Conservation (phyloP, 805 yeast species). For the Ogataea pilisensis region DNA sequence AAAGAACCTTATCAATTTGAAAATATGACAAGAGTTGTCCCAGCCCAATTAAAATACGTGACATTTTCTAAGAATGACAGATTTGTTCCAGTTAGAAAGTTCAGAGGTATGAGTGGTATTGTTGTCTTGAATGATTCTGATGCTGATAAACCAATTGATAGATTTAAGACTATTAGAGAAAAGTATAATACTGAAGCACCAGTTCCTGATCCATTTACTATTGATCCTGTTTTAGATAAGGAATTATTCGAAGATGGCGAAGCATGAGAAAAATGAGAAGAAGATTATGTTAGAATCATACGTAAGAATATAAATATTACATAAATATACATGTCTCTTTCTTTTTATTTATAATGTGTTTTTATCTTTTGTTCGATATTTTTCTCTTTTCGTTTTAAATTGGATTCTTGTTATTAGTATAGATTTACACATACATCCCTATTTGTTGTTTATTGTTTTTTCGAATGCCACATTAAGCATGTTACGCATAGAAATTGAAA, state of each 20-base stretch:
- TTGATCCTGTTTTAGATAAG: constrained; percentile 40
- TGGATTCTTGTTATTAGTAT: no score
- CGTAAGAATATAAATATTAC: no score
- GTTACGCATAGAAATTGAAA: no score
- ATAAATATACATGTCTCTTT: no score
- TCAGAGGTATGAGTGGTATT: constrained; percentile 64
- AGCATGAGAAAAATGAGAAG: constrained; percentile 2
- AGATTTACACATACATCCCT: no score
- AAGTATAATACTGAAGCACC: constrained; percentile 71
- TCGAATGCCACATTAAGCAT: no score
- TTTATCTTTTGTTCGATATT: no score
- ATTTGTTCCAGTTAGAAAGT: constrained; percentile 78
- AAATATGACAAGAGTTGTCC: constrained; percentile 85
- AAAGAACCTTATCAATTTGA: constrained; percentile 65
- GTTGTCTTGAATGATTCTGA: constrained; percentile 63
- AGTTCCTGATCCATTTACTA: constrained; percentile 63
- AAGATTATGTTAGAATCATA: neutral
- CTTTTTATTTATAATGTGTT: no score
- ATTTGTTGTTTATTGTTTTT: no score
- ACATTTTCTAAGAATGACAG: constrained; percentile 72
- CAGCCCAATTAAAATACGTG: constrained; percentile 80
- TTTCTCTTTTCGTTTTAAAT: no score
- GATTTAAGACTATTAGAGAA: constrained; percentile 83
- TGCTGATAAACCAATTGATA: constrained; percentile 57
- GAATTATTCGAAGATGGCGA: constrained; percentile 25